Evolutionary conservation across 1,284 basidiomycete species (phyloP), one percentile per base, ranked within the genome.

Genomic region (Porodaedalea pini): DNA sequence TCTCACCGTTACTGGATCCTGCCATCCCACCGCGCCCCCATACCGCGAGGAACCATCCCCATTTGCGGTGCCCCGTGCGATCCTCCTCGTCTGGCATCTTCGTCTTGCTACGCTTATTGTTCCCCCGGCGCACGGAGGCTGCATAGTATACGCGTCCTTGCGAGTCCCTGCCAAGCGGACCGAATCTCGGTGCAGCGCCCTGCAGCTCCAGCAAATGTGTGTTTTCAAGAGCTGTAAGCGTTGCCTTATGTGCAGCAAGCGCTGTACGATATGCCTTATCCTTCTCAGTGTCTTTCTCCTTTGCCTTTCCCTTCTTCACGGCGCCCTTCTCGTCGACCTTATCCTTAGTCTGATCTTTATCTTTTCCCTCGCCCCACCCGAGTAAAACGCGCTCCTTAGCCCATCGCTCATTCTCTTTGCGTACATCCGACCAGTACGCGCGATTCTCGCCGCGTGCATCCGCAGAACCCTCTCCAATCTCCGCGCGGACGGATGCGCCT

Each of bases 21-120:
- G 27, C 32, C 15, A 36, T 34, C n/a, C 39, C 40, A 0, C 88
- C 88, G 3, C n/a, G 29, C 0, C 88, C 88, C 78, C 80, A 87
- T 0, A 89, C 83, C 0, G 78, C 82, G n/a, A 90, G 64, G 67
- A 88, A 85, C 83, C 84, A 88, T 1, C 81, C 75, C 87, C 87
- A 90, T 36, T 79, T 75, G 59, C 68, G 75, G 68, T 84, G 71
- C 39, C 71, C 67, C 31, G 67, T 66, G 32, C 80, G 71, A 21
- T 82, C 79, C 11, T 78, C 77, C 43, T 71, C 67, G 2, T 74
- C 75, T n/a, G 75, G 71, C 2, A 71, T 61, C 72, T 73, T 60
- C 10, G 64, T 61, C 39, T 68, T 69, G 25, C 68, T 67, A 10
- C 70, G 56, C 61, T 68, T 70, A 25, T 58, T 60, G 10, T 45